Conservation (phyloP, 805 yeast genomes). For the Suhomyces xylopsoci region DNA sequence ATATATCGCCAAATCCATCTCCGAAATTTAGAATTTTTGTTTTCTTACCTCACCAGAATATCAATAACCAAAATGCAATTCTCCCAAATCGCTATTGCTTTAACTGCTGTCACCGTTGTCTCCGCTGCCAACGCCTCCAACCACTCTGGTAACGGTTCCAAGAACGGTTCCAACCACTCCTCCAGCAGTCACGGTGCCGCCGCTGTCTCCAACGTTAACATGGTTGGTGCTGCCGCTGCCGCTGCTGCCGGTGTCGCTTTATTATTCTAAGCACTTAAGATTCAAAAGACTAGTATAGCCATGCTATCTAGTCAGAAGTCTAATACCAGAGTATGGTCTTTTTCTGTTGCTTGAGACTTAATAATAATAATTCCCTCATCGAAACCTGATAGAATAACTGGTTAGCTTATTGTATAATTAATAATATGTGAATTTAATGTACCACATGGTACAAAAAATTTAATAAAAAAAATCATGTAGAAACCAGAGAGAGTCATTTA, state of each 20-base stretch:
- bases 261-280: slow-evolving; percentile 21
- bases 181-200: slow-evolving; percentile 20
- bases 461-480: background rate
- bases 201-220: slow-evolving; percentile 23
- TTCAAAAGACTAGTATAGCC: background rate
- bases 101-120: slow-evolving; percentile 28
- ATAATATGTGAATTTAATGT: slow-evolving; percentile 1
- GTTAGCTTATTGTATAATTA: slow-evolving; percentile 3
- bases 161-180: slow-evolving; percentile 13
- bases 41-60: background rate
- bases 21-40: background rate
- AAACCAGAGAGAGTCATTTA: background rate
- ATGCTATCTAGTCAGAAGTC: background rate
- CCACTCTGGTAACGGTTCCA: slow-evolving; percentile 5
- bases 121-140: slow-evolving; percentile 24
- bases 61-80: slow-evolving; percentile 22
- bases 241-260: slow-evolving; percentile 29
- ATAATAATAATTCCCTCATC: background rate
- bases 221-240: slow-evolving; percentile 28
- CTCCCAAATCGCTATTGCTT: slow-evolving; percentile 25
- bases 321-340: slow-evolving; percentile 1
- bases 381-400: background rate
- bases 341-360: background rate
- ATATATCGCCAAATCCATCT: background rate
- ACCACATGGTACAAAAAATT: background rate